Percentiles rank a stretch among this genome's conserved stretches.
These are phyloP conservation scores for Hericium erinaceus DNA, from an alignment of 768 basidiomycete species.

Conservation along the genomic window DNA sequence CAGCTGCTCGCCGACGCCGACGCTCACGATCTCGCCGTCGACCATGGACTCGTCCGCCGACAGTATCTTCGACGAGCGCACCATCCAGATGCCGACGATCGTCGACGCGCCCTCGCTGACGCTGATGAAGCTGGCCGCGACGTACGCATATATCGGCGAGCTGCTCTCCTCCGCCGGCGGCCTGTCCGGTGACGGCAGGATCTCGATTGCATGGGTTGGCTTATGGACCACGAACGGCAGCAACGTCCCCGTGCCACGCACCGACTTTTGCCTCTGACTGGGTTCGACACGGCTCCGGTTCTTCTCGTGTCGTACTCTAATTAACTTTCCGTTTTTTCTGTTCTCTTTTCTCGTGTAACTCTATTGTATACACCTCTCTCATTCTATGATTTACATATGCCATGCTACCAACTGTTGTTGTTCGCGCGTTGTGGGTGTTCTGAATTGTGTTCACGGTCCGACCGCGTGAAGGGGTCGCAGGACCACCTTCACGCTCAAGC, in stretches of 20 bases:
- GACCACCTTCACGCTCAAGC: too few relatives aligned
- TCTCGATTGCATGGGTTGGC: constrained; percentile 10
- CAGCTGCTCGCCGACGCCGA: constrained; percentile 12
- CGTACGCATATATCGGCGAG: constrained; percentile 14
- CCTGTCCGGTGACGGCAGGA: constrained; percentile 5
- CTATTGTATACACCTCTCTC: not conserved
- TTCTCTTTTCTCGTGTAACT: not conserved
- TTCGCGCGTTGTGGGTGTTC: too few relatives aligned
- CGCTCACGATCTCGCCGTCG: constrained; percentile 10
- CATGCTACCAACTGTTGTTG: too few relatives aligned
- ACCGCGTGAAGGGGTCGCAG: too few relatives aligned
- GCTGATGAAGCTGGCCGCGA: constrained; percentile 6
- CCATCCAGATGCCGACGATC: constrained; percentile 9
- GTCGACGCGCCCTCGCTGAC: constrained; percentile 6
- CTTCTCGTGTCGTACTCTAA: constrained; percentile 3
- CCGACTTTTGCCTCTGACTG: constrained; percentile 5
- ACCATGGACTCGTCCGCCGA: constrained; percentile 12
- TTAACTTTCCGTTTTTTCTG: not conserved
- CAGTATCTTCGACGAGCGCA: constrained; percentile 12
- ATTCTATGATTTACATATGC: too few relatives aligned
- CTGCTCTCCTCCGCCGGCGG: not conserved
- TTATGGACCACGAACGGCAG: constrained; percentile 8
- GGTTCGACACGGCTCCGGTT: not conserved
- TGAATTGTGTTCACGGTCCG: too few relatives aligned
- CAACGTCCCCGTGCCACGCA: constrained; percentile 4